These are phyloP conservation scores for Anisodus acutangulus DNA, from an alignment of 257 asterid species.

Conservation along the genomic window DNA sequence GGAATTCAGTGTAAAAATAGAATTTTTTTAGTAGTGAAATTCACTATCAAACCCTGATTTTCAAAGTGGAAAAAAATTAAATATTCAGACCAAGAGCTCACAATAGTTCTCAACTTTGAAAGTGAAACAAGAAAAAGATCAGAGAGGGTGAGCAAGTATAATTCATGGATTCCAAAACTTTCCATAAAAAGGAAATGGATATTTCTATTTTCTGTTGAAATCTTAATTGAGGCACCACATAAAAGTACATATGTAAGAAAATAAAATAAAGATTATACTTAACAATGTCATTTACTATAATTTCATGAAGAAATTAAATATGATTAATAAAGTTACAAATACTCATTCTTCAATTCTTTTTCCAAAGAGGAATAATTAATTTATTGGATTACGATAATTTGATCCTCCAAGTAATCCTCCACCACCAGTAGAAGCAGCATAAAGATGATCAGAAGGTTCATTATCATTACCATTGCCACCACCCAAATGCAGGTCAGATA, in stretches of 20 bases:
- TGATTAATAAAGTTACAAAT: background rate
- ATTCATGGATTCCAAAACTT: slow-evolving; percentile 17
- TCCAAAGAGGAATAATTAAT: slow-evolving; percentile 35
- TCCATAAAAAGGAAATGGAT: slow-evolving; percentile 9
- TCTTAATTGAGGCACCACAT: background rate
- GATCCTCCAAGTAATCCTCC: slow-evolving; percentile 67
- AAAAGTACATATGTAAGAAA: background rate
- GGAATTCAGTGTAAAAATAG: too few relatives aligned
- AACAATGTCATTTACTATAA: background rate
- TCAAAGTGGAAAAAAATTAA: too few relatives aligned
- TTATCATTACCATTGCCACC: slow-evolving; percentile 37
- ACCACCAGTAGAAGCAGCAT: slow-evolving; percentile 40
- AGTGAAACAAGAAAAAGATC: background rate
- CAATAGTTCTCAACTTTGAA: background rate
- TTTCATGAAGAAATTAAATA: background rate
- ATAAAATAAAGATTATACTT: background rate
- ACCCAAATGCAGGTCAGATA: slow-evolving; percentile 71
- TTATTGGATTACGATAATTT: slow-evolving; percentile 41
- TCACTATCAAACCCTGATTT: too few relatives aligned
- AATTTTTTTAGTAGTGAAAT: too few relatives aligned
- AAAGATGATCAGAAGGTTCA: slow-evolving; percentile 48
- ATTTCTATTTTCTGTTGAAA: background rate
- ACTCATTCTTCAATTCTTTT: background rate
- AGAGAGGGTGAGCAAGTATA: background rate
- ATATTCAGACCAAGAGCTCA: background rate